Evolutionary conservation across 116 monocot genomes (phyloP), one percentile per base, ranked within the genome.

Genomic region (Cymodocea nodosa): DNA sequence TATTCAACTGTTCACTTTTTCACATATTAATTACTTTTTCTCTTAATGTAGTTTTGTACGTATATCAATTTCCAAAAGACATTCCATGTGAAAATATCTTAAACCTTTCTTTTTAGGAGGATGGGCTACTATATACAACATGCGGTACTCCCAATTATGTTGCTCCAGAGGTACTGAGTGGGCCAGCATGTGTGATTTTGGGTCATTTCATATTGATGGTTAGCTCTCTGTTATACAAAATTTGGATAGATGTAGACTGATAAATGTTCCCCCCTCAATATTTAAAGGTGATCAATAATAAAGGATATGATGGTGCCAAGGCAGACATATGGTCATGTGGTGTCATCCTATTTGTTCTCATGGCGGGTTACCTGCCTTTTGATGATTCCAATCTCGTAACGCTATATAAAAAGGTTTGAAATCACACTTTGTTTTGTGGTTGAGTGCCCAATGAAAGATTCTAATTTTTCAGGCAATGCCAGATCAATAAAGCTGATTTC

Each of bases 131-230:
- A 36, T 85, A 95, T 67, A 95, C 97, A 36, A 85, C 91, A 60
- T 97, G 97, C 70, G 97, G 91, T 39, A 97, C 97, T 58, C 91
- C 97, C 61, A 95, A 95, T 70, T 95, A 95, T 66, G 85, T 95
- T 74, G 87, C 95, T 60, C 95, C 90, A 14, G 90, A 95, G 87
- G 94, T 94, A 77, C 11, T 52, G 14, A 60, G 14, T 35, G 34
- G 16, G 24, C 35, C 60, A 35, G 17, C 17, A 4, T 6, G 14
- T 34, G 30, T 34, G 30, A 60, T 60, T 13, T 60, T 30, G 60
- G 35, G 17, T 35, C 34, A 60, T 15, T 35, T 53, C 53, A n/a
- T 60, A 20, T 60, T 7, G 15, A 35, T 17, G 15, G 14, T 60
- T 60, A 17, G 60, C 35, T 60, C 34, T 59, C 15, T 35, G 25